Evolutionary conservation across 2,329 filamentous ascomycete species (phyloP).

Genomic region (Claviceps spartinae): DNA sequence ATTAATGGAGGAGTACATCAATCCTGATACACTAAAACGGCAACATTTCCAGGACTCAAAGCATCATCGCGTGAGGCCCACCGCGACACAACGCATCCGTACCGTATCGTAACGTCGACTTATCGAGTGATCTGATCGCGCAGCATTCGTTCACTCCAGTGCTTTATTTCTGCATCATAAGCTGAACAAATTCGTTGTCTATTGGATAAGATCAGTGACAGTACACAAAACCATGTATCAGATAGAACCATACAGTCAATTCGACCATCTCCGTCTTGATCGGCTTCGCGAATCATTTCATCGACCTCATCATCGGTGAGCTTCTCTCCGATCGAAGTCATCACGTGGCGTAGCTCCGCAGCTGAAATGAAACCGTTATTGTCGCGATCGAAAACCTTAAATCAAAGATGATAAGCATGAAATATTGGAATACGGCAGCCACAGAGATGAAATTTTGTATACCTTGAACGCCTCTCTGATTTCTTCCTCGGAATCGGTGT

Average conservation of each 20-base stretch:
- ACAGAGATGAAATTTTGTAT: conserved; percentile 16
- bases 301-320: conserved; percentile 83
- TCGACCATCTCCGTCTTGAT: conserved; percentile 77
- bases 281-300: conserved; percentile 85
- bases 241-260: conserved; percentile 58
- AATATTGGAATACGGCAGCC: background rate
- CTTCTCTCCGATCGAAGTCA: conserved; percentile 87
- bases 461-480: conserved; percentile 85
- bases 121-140: background rate
- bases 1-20: too few species aligned
- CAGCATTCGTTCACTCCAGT: background rate
- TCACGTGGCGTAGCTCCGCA: conserved; percentile 76
- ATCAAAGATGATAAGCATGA: background rate
- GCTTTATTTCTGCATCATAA: conserved; percentile 90
- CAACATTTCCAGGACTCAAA: conserved; percentile 2
- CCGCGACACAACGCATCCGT: background rate
- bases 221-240: background rate
- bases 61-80: background rate
- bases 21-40: conserved; percentile 1
- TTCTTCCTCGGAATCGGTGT: conserved; percentile 82
- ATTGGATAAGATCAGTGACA: conserved; percentile 10
- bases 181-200: conserved; percentile 90
- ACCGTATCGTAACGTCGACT: background rate
- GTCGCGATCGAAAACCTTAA: conserved; percentile 66
- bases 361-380: conserved; percentile 89